Base-by-base conservation (phyloP, 306 rosid species). In the Begonia peltatifolia region DNA sequence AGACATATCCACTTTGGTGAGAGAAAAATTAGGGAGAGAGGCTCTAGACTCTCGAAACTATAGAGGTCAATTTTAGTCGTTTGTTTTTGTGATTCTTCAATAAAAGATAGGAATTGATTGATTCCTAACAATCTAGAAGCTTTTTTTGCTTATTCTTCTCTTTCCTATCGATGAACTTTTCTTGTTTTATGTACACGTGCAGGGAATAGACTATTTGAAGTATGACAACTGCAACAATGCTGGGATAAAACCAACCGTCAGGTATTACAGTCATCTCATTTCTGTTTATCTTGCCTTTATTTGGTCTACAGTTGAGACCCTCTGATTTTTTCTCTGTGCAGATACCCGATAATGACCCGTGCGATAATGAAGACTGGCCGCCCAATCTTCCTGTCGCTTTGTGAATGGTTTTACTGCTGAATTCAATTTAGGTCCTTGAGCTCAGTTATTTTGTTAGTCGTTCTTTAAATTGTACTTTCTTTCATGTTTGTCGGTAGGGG, bases 191-290 rank as follows among this genome's bases (percentile, higher is more conserved):
- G 11, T 11, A 41, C n/a, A 25, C n/a, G 10, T 22, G 46, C 73
- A 89, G 97, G 95, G 90, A 60, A 76, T 89, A 62, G 97, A 85
- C 71, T 89, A 89, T 71, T 76, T 89, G 90, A 89, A 89, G 87
- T 84, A 89, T 65, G 95, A 89, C 62, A 89, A 89, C 50, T 84
- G 95, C 65, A 17, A 68, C 54, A 80, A 74, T 60, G 97, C 56
- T 59, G 83, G 68, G 59, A 59, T 79, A 56, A 89, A 69, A 54
- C 97, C 97, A 17, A 80, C 87, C 15, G 72, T 20, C 0, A 82
- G 95, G 97, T 84, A 76, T 44, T 55, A 41, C 51, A 14, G 17
- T 36, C 14, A 42, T 15, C 44, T 10, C 13, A 22, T 63, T 2
- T 3, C 16, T 5, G 36, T 48, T 36, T 22, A 44, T 57, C 54